Base-by-base conservation (phyloP, 129 eudicot genomes). In the Oenanthe sinensis region DNA sequence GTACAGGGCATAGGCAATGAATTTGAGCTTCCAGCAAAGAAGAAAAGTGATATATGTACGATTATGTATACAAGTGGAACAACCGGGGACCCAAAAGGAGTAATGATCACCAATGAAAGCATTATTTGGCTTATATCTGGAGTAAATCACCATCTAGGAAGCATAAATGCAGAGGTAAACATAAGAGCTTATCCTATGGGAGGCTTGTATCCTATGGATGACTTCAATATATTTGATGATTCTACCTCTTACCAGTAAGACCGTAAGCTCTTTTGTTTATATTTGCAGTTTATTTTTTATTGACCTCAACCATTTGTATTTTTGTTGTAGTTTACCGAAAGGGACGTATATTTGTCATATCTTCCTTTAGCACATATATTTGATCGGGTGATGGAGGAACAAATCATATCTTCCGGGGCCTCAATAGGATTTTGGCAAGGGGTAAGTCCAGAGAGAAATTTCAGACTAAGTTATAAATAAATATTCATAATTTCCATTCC, bases 51-150 rank as follows among this genome's bases (percentile, higher is more conserved):
- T 73, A 85, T 90, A 16, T 91, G 96, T 55, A 95, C 98, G 15
- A 91, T 91, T 70, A 95, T 95, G 97, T 95, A 95, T 82, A 95
- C 97, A 7, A 95, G 98, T 81, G 98, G 97, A 77, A 95, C 98
- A 42, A 95, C 98, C 4, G 97, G 97, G 12, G 96, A 95, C 73
- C 98, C 98, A 5, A 95, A 95, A 76, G 98, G 98, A 82, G 98
- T 95, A 12, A 80, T 92, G 86, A 80, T 95, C 77, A 84, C 98
- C 71, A 88, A 91, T 52, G 94, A 95, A 81, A 90, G 90, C 88
- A 86, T 95, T 81, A 90, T 91, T 75, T 88, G 96, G 2, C 80
- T 95, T 49, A 87, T 91, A 54, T 88, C 92, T 22, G 98, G 91
- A 52, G 86, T 88, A n/a, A 80, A 87, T 74, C 91, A 85, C 83